These are phyloP conservation scores for Schizosaccharomyces octosporus DNA, from an alignment of 805 yeast species.

Conservation along the genomic window DNA sequence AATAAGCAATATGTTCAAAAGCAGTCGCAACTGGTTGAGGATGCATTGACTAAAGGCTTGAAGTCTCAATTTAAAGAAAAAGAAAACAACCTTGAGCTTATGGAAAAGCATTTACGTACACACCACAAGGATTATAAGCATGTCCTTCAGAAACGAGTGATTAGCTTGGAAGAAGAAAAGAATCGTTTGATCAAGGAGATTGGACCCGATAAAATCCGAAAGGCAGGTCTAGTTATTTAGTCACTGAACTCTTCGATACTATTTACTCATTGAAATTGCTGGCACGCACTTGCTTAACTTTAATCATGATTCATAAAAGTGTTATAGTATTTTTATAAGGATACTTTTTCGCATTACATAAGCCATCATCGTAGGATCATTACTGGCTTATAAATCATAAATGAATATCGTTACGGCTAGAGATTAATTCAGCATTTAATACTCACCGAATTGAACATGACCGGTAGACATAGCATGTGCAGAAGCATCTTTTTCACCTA, in stretches of 20 bases:
- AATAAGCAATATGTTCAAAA: slow-evolving; percentile 27
- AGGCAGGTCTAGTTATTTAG: not conserved
- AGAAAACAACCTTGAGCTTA: slow-evolving; percentile 19
- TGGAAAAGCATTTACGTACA: not conserved
- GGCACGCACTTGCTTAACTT: no score
- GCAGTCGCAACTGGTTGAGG: slow-evolving; percentile 87
- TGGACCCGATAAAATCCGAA: not conserved
- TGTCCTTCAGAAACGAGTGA: not conserved
- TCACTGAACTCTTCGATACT: not conserved
- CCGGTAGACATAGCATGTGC: slow-evolving; percentile 39
- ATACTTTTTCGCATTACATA: no score
- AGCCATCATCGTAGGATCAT: not conserved
- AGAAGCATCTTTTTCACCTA: slow-evolving; percentile 41
- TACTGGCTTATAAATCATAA: not conserved
- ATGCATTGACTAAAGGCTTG: slow-evolving; percentile 73
- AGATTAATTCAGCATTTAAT: not conserved
- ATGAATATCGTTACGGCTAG: not conserved
- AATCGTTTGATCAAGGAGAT: not conserved
- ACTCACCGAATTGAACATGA: slow-evolving; percentile 37
- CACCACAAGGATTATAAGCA: not conserved
- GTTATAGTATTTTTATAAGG: no score
- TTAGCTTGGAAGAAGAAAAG: not conserved
- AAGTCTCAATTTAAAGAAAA: slow-evolving; percentile 92
- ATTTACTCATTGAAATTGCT: no score
- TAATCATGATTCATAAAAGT: no score